These are phyloP conservation scores for Taiwanofungus camphoratus DNA, from an alignment of 1,284 basidiomycete genomes.

Conservation along the genomic window DNA sequence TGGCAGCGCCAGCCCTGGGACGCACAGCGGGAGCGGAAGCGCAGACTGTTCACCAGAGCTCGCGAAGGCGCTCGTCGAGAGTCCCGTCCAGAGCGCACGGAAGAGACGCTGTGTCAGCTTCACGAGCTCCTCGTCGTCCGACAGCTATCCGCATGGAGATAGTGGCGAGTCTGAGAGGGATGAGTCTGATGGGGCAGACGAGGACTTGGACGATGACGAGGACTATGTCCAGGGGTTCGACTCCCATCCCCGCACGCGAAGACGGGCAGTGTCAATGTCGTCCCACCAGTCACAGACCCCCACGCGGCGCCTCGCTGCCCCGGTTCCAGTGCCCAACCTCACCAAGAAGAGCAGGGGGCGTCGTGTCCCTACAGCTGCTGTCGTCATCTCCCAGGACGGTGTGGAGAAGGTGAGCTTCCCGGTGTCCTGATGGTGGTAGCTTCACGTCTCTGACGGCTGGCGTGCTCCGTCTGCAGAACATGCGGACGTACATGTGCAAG, in stretches of 20 bases:
- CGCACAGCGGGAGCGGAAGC: constrained; percentile 11
- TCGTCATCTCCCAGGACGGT: constrained; percentile 34
- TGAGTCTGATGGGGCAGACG: constrained; percentile 22
- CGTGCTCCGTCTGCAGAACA: constrained; percentile 31
- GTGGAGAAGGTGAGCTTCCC: constrained; percentile 25
- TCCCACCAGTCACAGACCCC: constrained; percentile 11
- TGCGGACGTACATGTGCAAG: constrained; percentile 63
- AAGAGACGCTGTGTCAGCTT: constrained; percentile 17
- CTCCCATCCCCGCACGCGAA: constrained; percentile 24
- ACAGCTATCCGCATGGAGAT: constrained; percentile 14
- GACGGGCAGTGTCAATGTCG: constrained; percentile 10
- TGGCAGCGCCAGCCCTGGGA: constrained; percentile 9
- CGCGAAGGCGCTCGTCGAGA: constrained; percentile 6
- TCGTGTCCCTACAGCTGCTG: constrained; percentile 54
- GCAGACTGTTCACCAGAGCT: constrained; percentile 20
- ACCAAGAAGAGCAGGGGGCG: constrained; percentile 71
- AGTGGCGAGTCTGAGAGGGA: constrained; percentile 26
- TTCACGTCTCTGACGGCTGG: constrained; percentile 25
- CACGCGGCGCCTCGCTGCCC: constrained; percentile 35
- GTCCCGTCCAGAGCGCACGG: neutral
- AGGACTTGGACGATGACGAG: constrained; percentile 22
- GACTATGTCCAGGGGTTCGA: constrained; percentile 30
- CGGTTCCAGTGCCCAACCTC: constrained; percentile 65
- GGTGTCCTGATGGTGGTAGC: too few species aligned
- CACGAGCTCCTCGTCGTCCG: constrained; percentile 16